A percentile compares a stretch with the other conserved stretches of the same genome.
Evolutionary conservation across 2,329 filamentous ascomycete species (phyloP).

Genomic region (Lecanoromycetidae sp.): DNA sequence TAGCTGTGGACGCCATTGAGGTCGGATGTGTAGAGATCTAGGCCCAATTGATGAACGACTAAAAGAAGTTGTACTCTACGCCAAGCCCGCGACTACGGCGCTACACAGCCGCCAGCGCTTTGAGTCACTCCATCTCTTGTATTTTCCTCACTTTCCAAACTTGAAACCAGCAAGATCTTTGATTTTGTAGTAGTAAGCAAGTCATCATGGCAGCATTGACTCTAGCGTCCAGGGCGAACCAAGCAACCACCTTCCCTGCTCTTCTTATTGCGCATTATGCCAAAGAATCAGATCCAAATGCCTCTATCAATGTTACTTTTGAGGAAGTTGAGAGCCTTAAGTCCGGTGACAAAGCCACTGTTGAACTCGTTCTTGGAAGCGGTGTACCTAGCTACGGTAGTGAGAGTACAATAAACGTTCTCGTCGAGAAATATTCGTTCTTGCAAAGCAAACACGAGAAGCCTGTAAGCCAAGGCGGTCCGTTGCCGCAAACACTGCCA

Average conservation of each 20-base stretch:
- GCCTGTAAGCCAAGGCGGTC: not conserved
- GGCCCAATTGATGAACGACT: not conserved
- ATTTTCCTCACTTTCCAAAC: not conserved
- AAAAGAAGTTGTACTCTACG: too few relatives aligned
- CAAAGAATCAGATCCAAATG: constrained; percentile 27
- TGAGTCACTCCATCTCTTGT: not conserved
- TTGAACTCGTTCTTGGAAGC: constrained; percentile 5
- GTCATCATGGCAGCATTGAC: constrained; percentile 20
- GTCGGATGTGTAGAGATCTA: not conserved
- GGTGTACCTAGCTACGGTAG: constrained; percentile 2
- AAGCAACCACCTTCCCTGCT: constrained; percentile 30
- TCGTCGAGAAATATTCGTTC: constrained; percentile 13
- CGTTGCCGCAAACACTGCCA: not conserved
- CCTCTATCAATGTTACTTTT: constrained; percentile 28
- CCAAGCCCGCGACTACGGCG: not conserved
- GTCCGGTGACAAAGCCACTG: constrained; percentile 7
- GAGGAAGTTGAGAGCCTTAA: constrained; percentile 24
- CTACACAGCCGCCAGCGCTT: too few relatives aligned
- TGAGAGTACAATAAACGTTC: constrained; percentile 8
- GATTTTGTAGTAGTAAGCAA: not conserved
- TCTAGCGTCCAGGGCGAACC: constrained; percentile 31
- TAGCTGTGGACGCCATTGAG: not conserved
- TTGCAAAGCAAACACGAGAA: constrained; percentile 13
- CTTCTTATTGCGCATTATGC: constrained; percentile 31
- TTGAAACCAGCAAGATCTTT: not conserved